Evolutionary conservation across 257 asterid species (phyloP), one percentile per base, ranked within the genome.

Genomic region (Solanum clarkiae): DNA sequence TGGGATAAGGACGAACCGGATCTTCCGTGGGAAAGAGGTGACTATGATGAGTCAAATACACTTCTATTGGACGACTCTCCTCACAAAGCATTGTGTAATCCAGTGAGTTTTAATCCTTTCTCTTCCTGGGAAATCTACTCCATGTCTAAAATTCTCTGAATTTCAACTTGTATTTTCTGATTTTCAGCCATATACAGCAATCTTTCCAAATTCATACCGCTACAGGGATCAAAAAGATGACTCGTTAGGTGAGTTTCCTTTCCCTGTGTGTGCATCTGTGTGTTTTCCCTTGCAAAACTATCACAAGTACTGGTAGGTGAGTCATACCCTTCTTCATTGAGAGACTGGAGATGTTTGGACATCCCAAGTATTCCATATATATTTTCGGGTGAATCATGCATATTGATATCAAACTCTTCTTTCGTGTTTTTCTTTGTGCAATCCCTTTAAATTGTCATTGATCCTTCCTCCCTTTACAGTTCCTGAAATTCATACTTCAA

Each of bases 41-140:
- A 87, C 24, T 94, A 87, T 86, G 92, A 94, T 80, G 97, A 93
- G 86, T 84, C 97, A 55, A 94, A 95, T 87, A 95, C 99, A 6
- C 93, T 95, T 86, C 85, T 95, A 89, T 81, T 95, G 86, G 99
- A 95, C 66, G 99, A 95, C 86, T 90, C 98, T 85, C 99, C 98
- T 8, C 88, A 88, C 85, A 94, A 95, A 87, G 97, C 99, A 75
- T 81, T 94, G 45, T 84, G 88, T 84, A 95, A 95, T 89, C 99
- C 98, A 7, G 98, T 94, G 91, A 91, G 93, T 89, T 87, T 66
- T 86, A 83, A 44, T 17, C 29, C 80, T 71, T 86, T 77, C 32
- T 86, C 84, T 87, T 84, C 83, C 24, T 70, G 79, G 71, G 83
- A 60, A 60, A 53, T 51, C 87, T 80, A 88, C 87, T 32, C 55